These are phyloP conservation scores for Pestalotiopsis sp. DNA, from an alignment of 2,329 filamentous ascomycete genomes.

Conservation along the genomic window DNA sequence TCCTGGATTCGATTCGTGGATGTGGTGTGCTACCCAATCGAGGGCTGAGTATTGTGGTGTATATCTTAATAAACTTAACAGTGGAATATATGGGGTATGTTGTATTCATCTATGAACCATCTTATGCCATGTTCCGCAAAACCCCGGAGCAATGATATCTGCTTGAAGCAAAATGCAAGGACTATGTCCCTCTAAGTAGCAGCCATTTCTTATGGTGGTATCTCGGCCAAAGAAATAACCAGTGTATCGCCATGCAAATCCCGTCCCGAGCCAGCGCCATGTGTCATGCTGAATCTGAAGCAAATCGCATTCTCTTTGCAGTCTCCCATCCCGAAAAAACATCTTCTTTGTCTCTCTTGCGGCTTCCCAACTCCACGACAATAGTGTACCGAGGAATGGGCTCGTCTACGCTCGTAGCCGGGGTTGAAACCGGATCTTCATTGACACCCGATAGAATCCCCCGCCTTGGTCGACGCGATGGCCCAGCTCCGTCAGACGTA, in stretches of 20 bases:
- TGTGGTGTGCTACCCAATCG: no score
- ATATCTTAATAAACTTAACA: no score
- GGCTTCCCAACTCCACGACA: not conserved
- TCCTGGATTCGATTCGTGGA: no score
- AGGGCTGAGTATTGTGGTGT: no score
- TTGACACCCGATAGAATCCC: not conserved
- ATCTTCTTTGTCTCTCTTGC: not conserved
- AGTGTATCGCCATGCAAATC: not conserved
- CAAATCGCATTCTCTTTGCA: slow-evolving; percentile 1
- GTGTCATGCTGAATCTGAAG: not conserved
- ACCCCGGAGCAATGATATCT: no score
- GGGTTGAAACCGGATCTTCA: not conserved
- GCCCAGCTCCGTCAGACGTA: not conserved
- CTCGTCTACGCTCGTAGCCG: not conserved
- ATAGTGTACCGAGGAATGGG: not conserved
- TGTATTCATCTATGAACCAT: no score
- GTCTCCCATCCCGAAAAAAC: not conserved
- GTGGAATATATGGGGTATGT: no score
- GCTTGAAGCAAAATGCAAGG: no score
- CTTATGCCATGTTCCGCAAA: no score
- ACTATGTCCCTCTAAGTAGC: no score
- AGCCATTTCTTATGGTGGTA: not conserved
- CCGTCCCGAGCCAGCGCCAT: not conserved
- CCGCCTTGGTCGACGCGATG: not conserved
- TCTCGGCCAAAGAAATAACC: not conserved